A percentile compares a stretch with the other conserved stretches of the same genome.
phyloP scores from a whole-genome alignment of 2,329 filamentous ascomycete species.

The Furcasterigmium furcatum region DNA sequence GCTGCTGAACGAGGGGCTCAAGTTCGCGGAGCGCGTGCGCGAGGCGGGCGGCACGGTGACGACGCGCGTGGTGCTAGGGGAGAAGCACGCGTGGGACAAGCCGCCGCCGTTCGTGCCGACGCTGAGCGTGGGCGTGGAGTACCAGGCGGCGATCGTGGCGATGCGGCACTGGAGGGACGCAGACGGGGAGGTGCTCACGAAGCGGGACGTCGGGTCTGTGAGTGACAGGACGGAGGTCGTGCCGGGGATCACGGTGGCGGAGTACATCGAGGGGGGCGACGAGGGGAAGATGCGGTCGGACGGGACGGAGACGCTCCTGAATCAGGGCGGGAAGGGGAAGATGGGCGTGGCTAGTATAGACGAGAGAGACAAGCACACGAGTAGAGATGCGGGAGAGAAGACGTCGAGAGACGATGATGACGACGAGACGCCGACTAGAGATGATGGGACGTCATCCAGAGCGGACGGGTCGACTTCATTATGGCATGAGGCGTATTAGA shows the following conservation, averaged over 20 bases:
- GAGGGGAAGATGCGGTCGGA: not conserved
- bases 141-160: slow-evolving; percentile 36
- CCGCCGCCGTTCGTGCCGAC: slow-evolving; percentile 41
- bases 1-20: slow-evolving; percentile 57
- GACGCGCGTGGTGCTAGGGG: slow-evolving; percentile 39
- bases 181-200: not conserved
- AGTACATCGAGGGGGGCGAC: not conserved
- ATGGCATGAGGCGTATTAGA: too few relatives aligned
- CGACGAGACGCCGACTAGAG: too few relatives aligned
- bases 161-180: slow-evolving; percentile 32
- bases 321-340: not conserved
- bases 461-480: too few relatives aligned
- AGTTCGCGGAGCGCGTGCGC: slow-evolving; percentile 57
- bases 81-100: slow-evolving; percentile 48
- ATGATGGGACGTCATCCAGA: not conserved
- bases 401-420: too few relatives aligned
- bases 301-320: not conserved
- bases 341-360: not conserved
- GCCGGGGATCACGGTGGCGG: not conserved
- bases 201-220: not conserved
- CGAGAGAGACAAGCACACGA: too few relatives aligned
- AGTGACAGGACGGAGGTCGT: slow-evolving; percentile 1
- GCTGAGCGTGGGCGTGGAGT: slow-evolving; percentile 40
- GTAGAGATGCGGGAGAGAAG: too few relatives aligned
- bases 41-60: slow-evolving; percentile 19